Evolutionary conservation across 805 yeast species (phyloP).

Genomic region (Saturnispora halmiae): DNA sequence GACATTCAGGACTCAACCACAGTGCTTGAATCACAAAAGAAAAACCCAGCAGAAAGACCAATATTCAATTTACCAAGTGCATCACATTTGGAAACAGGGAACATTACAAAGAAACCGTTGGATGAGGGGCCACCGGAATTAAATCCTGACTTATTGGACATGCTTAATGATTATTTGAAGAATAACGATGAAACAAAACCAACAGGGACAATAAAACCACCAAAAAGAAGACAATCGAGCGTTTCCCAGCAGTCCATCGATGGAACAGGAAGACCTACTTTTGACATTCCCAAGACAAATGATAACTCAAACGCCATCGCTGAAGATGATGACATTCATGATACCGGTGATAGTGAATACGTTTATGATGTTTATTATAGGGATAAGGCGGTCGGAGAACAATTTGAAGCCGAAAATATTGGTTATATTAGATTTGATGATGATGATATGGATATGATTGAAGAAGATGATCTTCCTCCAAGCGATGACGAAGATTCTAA

Average conservation of each 20-base stretch:
- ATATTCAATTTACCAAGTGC: slow-evolving; percentile 21
- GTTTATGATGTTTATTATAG: slow-evolving; percentile 86
- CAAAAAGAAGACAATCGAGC: slow-evolving; percentile 25
- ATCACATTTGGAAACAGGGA: neutral
- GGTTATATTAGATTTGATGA: slow-evolving; percentile 51
- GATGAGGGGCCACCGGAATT: slow-evolving; percentile 22
- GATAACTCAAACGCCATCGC: slow-evolving; percentile 25
- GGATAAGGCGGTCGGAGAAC: slow-evolving; percentile 42
- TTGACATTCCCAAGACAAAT: neutral
- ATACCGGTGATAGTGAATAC: slow-evolving; percentile 40
- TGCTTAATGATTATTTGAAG: slow-evolving; percentile 56
- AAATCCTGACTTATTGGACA: slow-evolving; percentile 61
- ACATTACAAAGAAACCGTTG: neutral
- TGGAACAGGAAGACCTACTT: slow-evolving; percentile 15
- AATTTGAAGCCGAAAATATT: slow-evolving; percentile 30
- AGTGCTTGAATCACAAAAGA: slow-evolving; percentile 14
- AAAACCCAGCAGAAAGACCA: slow-evolving; percentile 9
- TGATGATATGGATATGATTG: slow-evolving; percentile 32
- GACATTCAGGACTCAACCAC: slow-evolving; percentile 17
- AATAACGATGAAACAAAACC: slow-evolving; percentile 24
- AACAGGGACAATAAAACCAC: slow-evolving; percentile 18
- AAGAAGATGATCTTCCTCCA: slow-evolving; percentile 27
- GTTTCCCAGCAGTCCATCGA: slow-evolving; percentile 15
- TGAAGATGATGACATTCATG: slow-evolving; percentile 2
- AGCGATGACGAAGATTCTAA: slow-evolving; percentile 78